Percentiles rank a stretch among this genome's conserved stretches.
Evolutionary conservation across 208 protist genomes (phyloP).

Genomic region (Trypanosoma melophagium): DNA sequence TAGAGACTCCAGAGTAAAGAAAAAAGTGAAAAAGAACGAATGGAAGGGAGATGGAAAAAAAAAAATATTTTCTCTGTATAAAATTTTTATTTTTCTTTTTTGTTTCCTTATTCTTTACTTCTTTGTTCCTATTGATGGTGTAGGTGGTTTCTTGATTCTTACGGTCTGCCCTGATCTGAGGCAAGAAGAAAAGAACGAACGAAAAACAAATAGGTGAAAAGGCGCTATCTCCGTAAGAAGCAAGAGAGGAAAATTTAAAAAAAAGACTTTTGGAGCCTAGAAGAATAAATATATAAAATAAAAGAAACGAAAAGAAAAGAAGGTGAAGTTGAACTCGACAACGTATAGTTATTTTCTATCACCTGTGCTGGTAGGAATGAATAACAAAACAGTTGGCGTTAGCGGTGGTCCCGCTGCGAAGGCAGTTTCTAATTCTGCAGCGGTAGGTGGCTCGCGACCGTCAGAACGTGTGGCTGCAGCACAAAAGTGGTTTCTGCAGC

Average conservation of each 20-base stretch:
- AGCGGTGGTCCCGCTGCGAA: background rate
- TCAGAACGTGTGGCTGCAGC: background rate
- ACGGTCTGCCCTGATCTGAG: too few species aligned
- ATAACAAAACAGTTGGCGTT: too few species aligned
- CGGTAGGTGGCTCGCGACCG: too few species aligned
- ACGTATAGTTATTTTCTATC: too few species aligned
- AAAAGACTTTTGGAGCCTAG: slow-evolving; percentile 4
- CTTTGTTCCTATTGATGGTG: too few species aligned
- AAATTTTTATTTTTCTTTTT: slow-evolving; percentile 23
- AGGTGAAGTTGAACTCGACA: too few species aligned
- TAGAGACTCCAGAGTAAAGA: too few species aligned
- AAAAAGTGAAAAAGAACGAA: too few species aligned
- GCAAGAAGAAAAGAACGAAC: too few species aligned
- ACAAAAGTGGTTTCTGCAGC: slow-evolving; percentile 29
- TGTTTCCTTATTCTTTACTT: slow-evolving; percentile 12
- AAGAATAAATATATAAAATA: background rate
- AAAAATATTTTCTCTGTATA: background rate
- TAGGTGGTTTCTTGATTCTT: slow-evolving; percentile 9
- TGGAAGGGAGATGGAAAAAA: background rate
- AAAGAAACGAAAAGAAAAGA: background rate
- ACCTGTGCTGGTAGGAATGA: too few species aligned
- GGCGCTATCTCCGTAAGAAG: background rate
- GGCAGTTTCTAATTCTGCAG: background rate
- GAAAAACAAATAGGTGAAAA: background rate
- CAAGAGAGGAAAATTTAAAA: background rate